Percentiles rank a stretch among this genome's conserved stretches.
Evolutionary conservation across 2,329 filamentous ascomycete species (phyloP).

Genomic region (Pseudogymnoascus sp.): DNA sequence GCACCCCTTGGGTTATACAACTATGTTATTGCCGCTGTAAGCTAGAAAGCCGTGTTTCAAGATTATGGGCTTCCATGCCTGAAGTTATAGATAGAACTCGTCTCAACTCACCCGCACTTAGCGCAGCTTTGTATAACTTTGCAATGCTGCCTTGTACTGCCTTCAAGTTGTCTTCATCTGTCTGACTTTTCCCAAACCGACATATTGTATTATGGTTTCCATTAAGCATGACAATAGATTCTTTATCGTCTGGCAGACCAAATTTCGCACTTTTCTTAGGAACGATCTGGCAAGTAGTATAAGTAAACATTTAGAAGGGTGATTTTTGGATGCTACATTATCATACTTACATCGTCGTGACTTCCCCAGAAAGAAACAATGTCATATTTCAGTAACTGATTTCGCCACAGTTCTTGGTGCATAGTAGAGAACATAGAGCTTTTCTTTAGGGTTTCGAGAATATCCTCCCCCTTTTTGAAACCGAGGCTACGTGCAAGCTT

Average conservation of each 20-base stretch:
- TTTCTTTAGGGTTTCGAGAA: slow-evolving; percentile 15
- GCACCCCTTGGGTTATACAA: too few relatives aligned
- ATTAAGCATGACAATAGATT: slow-evolving; percentile 12
- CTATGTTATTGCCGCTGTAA: too few relatives aligned
- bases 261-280: slow-evolving; percentile 12
- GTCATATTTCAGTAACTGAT: slow-evolving; percentile 6
- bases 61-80: too few relatives aligned
- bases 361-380: slow-evolving; percentile 21
- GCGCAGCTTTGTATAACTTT: not conserved
- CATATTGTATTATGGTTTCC: slow-evolving; percentile 13
- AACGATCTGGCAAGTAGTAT: too few relatives aligned
- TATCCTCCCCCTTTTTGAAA: slow-evolving; percentile 16
- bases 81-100: too few relatives aligned
- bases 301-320: slow-evolving; percentile 3
- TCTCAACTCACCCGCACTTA: too few relatives aligned
- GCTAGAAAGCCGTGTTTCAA: too few relatives aligned
- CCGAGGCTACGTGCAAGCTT: slow-evolving; percentile 15
- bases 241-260: slow-evolving; percentile 9
- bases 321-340: not conserved
- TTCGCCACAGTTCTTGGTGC: slow-evolving; percentile 12
- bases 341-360: slow-evolving; percentile 16
- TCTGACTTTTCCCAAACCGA: not conserved
- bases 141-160: not conserved
- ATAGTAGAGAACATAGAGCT: slow-evolving; percentile 20
- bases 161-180: not conserved